These are phyloP conservation scores for Kodamaea alishanica DNA, from an alignment of 1,139 yeast genomes.

Conservation along the genomic window DNA sequence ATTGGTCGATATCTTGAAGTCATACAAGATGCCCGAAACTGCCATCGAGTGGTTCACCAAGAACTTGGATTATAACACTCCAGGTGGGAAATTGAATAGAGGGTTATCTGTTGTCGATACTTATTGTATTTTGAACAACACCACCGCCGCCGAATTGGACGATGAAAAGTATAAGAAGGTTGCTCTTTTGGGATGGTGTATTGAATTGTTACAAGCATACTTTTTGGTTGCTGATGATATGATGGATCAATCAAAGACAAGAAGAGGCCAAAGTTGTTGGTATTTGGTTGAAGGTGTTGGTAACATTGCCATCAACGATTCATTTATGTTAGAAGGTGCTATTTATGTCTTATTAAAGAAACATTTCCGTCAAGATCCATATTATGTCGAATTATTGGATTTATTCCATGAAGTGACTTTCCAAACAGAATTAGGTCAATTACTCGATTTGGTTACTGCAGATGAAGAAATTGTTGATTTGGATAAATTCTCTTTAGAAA, in stretches of 20 bases:
- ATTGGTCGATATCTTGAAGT: constrained; percentile 55
- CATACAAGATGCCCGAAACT: constrained; percentile 80
- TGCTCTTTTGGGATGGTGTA: constrained; percentile 92
- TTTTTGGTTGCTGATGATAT: constrained; percentile 98
- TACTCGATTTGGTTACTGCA: constrained; percentile 91
- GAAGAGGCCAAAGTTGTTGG: constrained; percentile 99
- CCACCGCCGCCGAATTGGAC: constrained; percentile 53
- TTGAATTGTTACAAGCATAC: constrained; percentile 93
- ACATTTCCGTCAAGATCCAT: constrained; percentile 75
- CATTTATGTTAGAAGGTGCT: constrained; percentile 95
- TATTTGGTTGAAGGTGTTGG: constrained; percentile 76
- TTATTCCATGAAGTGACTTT: constrained; percentile 92
- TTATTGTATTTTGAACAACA: constrained; percentile 70
- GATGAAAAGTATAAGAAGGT: constrained; percentile 75
- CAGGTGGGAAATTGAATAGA: constrained; percentile 96
- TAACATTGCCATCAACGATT: constrained; percentile 93
- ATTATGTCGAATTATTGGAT: constrained; percentile 88
- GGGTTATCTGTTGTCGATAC: constrained; percentile 96
- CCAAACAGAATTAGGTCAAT: constrained; percentile 97
- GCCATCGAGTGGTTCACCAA: constrained; percentile 84
- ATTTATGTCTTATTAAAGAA: constrained; percentile 86
- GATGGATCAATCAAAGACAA: constrained; percentile 95
- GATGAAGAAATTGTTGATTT: constrained; percentile 94
- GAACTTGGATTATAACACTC: constrained; percentile 79
- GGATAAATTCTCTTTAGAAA: constrained; percentile 76